Conservation (phyloP, 2,329 filamentous ascomycete species). For the Ophiosphaerella narmari region DNA sequence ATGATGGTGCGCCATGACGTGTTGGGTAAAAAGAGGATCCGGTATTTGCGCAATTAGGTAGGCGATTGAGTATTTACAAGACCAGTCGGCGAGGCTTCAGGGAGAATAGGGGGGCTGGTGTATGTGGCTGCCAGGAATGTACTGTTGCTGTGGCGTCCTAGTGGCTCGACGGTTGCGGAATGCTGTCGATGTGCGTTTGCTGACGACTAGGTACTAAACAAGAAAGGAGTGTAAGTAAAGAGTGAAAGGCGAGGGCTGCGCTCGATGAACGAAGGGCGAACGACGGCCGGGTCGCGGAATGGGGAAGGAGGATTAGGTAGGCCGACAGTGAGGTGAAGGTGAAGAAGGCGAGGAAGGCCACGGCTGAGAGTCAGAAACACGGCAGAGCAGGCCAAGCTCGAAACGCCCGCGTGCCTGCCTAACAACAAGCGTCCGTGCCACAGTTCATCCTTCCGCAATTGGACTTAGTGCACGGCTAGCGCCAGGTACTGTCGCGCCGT, state of each 20-base stretch:
- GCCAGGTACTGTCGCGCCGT: constrained; percentile 31
- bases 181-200: constrained; percentile 16
- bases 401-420: constrained; percentile 29
- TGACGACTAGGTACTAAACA: constrained; percentile 36
- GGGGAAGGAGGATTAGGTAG: constrained; percentile 21
- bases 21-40: neutral
- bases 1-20: constrained; percentile 31
- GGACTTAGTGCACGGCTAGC: constrained; percentile 21
- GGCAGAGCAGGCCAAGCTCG: constrained; percentile 19
- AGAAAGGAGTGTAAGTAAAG: constrained; percentile 35
- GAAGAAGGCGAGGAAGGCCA: constrained; percentile 16
- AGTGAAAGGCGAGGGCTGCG: constrained; percentile 43
- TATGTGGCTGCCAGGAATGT: constrained; percentile 34
- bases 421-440: constrained; percentile 22
- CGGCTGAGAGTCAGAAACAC: constrained; percentile 15
- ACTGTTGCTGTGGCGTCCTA: constrained; percentile 17
- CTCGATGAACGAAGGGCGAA: constrained; percentile 46
- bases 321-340: constrained; percentile 14
- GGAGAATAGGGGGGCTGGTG: constrained; percentile 18
- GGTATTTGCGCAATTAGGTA: constrained; percentile 26
- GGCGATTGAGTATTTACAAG: constrained; percentile 25
- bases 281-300: constrained; percentile 46
- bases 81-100: constrained; percentile 22
- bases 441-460: constrained; percentile 26
- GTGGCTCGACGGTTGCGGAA: constrained; percentile 28